Conservation (phyloP, 345 rosid species). For the Brassica juncea region DNA sequence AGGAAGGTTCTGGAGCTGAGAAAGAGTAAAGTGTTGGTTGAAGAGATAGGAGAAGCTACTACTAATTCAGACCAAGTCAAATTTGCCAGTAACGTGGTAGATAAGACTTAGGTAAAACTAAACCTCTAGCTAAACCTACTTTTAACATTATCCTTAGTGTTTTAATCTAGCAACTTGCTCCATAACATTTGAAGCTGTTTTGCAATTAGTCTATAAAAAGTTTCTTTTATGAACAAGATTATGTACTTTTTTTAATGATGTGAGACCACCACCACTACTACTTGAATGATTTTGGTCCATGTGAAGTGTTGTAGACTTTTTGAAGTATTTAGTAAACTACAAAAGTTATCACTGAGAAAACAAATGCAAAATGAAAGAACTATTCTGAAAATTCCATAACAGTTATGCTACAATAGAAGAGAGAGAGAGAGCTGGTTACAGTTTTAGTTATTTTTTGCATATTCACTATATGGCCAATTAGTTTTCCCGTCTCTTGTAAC, state of each 20-base stretch:
- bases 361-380: slow-evolving; percentile 3
- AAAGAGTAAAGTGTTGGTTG: slow-evolving; percentile 46
- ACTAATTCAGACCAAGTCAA: slow-evolving; percentile 37
- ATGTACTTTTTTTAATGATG: slow-evolving; percentile 15
- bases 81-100: slow-evolving; percentile 34
- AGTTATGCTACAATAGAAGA: not conserved
- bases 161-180: slow-evolving; percentile 36
- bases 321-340: slow-evolving; percentile 8
- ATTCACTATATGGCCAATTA: not conserved
- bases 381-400: slow-evolving; percentile 3
- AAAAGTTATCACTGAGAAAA: not conserved
- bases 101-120: slow-evolving; percentile 34
- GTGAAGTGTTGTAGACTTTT: slow-evolving; percentile 33
- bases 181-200: slow-evolving; percentile 17
- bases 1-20: slow-evolving; percentile 92
- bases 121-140: slow-evolving; percentile 25
- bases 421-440: not conserved
- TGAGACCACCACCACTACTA: slow-evolving; percentile 31
- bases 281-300: slow-evolving; percentile 34
- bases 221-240: slow-evolving; percentile 6
- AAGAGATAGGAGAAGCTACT: slow-evolving; percentile 35
- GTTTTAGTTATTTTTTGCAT: not conserved
- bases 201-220: slow-evolving; percentile 15
- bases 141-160: slow-evolving; percentile 36
- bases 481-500: not conserved